Percentiles rank a stretch among this genome's conserved stretches.
phyloP scores from a whole-genome alignment of 257 asterid species.

The Solanum ossicruentum region DNA sequence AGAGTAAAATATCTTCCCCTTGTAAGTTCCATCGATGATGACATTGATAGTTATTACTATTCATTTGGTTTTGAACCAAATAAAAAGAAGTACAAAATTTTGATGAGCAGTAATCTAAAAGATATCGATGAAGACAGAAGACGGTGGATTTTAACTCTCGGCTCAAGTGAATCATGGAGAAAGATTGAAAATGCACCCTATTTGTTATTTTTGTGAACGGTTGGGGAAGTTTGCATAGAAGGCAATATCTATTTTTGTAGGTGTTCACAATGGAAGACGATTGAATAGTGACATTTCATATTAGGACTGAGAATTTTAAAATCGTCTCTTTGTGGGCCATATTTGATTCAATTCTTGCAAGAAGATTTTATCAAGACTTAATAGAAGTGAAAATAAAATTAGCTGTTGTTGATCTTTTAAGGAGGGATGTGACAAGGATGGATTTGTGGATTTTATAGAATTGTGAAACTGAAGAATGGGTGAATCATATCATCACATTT shows the following conservation, averaged over 20 bases:
- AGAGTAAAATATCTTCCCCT: not conserved
- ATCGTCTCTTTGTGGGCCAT: not conserved
- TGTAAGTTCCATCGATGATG: not conserved
- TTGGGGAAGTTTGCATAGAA: not conserved
- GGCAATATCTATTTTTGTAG: not conserved
- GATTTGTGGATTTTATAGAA: not conserved
- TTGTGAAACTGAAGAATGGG: not conserved
- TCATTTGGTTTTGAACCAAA: not conserved
- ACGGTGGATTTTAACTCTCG: not conserved
- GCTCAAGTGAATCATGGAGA: not conserved
- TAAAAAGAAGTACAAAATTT: not conserved
- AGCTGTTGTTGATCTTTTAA: not conserved
- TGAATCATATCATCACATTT: not conserved
- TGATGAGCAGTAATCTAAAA: not conserved
- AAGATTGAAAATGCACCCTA: not conserved
- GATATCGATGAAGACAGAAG: not conserved
- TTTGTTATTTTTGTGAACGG: too few species aligned
- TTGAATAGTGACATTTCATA: not conserved
- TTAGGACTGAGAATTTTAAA: not conserved
- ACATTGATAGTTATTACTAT: too few species aligned
- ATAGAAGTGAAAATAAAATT: not conserved
- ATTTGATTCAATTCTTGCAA: not conserved
- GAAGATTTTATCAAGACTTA: not conserved
- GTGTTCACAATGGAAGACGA: not conserved
- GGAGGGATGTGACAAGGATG: too few species aligned